A percentile compares a stretch with the other conserved stretches of the same genome.
Conservation (phyloP, 179 eudicot species). For the Drosera spatulata region DNA sequence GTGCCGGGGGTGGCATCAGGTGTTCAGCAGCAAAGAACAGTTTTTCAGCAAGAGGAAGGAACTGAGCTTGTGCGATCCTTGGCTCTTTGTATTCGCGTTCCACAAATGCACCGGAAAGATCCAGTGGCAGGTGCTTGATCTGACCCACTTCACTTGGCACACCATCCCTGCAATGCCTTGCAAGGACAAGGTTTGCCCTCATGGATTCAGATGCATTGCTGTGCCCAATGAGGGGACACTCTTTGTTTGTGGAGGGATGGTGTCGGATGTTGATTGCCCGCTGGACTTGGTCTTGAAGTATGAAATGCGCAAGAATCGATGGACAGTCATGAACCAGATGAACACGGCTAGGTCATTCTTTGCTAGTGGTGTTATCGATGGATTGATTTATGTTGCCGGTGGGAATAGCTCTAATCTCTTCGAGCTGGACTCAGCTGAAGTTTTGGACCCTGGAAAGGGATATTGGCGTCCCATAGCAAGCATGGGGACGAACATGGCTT, state of each 20-base stretch:
- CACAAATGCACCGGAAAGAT: conserved; percentile 72
- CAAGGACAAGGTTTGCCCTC: conserved; percentile 63
- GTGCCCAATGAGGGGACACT: conserved; percentile 53
- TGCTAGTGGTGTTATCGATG: conserved; percentile 75
- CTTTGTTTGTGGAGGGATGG: conserved; percentile 78
- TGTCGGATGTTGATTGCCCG: conserved; percentile 73
- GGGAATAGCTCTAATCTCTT: conserved; percentile 66
- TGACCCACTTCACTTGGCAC: conserved; percentile 62
- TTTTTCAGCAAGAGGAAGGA: conserved; percentile 63
- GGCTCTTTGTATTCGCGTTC: conserved; percentile 65
- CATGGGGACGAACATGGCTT: conserved; percentile 78
- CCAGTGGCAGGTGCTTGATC: conserved; percentile 74
- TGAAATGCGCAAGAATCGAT: conserved; percentile 57
- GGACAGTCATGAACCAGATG: conserved; percentile 89
- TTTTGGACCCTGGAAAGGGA: conserved; percentile 48
- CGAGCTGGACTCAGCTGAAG: conserved; percentile 83
- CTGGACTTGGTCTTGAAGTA: conserved; percentile 73
- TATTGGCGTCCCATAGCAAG: conserved; percentile 49
- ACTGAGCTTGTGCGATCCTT: conserved; percentile 60
- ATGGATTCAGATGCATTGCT: conserved; percentile 67
- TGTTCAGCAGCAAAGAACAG: conserved; percentile 50
- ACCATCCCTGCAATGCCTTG: conserved; percentile 85
- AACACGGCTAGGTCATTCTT: conserved; percentile 70
- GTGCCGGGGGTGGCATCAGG: conserved; percentile 61
- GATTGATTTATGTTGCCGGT: conserved; percentile 81